phyloP scores from a whole-genome alignment of 1,139 yeast species.

The Arxiozyma bovina region DNA sequence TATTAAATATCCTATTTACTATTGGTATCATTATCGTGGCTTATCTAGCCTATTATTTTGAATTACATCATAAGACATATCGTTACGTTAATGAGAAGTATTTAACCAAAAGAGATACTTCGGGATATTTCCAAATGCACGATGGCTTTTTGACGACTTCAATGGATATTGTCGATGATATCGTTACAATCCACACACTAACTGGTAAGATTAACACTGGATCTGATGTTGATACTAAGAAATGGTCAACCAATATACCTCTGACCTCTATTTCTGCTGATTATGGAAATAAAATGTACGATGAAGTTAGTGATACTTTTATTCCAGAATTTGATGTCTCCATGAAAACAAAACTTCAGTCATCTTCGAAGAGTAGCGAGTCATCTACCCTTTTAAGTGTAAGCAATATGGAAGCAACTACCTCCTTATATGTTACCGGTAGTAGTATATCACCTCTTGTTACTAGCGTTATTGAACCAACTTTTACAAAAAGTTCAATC shows the following conservation, averaged over 20 bases:
- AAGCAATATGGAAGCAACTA: neutral
- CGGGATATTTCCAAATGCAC: slow-evolving; percentile 32
- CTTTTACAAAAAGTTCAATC: neutral
- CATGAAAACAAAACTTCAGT: too few species aligned
- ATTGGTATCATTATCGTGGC: slow-evolving; percentile 33
- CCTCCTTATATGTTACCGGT: neutral
- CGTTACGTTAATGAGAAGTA: slow-evolving; percentile 15
- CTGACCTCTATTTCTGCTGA: neutral
- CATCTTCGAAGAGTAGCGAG: neutral
- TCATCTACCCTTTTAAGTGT: neutral
- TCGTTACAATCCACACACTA: slow-evolving; percentile 12
- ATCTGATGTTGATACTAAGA: neutral
- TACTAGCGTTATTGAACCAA: neutral
- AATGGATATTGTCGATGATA: slow-evolving; percentile 18
- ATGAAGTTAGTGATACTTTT: neutral
- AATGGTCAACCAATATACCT: neutral
- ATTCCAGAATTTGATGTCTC: neutral
- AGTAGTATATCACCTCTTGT: neutral
- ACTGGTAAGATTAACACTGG: slow-evolving; percentile 10
- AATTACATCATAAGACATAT: slow-evolving; percentile 32
- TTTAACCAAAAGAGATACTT: slow-evolving; percentile 28
- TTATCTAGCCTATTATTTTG: slow-evolving; percentile 36
- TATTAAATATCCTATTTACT: slow-evolving; percentile 41
- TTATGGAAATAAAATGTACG: neutral
- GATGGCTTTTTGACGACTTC: slow-evolving; percentile 15